Conservation (phyloP, 2,329 filamentous ascomycete species). For the Capronia epimyces region DNA sequence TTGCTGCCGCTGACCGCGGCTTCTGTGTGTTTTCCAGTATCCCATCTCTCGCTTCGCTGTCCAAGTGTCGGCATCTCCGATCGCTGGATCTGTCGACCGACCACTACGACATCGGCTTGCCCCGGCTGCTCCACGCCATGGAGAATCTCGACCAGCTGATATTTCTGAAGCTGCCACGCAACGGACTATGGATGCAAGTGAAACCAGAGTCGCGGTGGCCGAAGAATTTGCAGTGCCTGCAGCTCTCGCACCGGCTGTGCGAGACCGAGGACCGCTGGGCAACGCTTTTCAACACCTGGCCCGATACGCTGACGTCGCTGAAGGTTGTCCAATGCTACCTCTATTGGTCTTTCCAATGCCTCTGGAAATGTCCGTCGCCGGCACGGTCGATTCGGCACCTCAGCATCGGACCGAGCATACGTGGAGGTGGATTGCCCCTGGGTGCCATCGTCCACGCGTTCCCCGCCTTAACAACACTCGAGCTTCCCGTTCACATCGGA, state of each 20-base stretch:
- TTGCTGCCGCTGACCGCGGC: no score
- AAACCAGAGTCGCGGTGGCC: slow-evolving; percentile 14
- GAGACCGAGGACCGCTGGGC: slow-evolving; percentile 6
- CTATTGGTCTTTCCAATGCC: neutral
- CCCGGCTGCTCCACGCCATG: slow-evolving; percentile 48
- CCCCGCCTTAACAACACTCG: neutral
- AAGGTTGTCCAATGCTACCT: slow-evolving; percentile 1
- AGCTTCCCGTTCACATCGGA: neutral
- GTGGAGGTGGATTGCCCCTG: slow-evolving; percentile 1
- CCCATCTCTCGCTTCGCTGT: slow-evolving; percentile 53
- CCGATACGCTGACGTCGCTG: slow-evolving; percentile 15
- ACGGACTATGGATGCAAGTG: slow-evolving; percentile 4
- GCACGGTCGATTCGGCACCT: slow-evolving; percentile 5
- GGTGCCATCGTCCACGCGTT: neutral
- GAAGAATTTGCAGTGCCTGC: slow-evolving; percentile 11
- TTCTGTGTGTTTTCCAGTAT: no score
- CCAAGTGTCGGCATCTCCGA: slow-evolving; percentile 49
- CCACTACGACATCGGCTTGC: slow-evolving; percentile 46
- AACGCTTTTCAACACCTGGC: slow-evolving; percentile 11
- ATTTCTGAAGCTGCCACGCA: slow-evolving; percentile 42
- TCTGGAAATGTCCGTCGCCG: neutral
- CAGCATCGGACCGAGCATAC: slow-evolving; percentile 4
- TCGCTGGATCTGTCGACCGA: slow-evolving; percentile 51
- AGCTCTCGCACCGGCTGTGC: slow-evolving; percentile 11
- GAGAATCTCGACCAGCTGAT: slow-evolving; percentile 43